These are phyloP conservation scores for Cephaloascus fragrans DNA, from an alignment of 805 yeast species.

Conservation along the genomic window DNA sequence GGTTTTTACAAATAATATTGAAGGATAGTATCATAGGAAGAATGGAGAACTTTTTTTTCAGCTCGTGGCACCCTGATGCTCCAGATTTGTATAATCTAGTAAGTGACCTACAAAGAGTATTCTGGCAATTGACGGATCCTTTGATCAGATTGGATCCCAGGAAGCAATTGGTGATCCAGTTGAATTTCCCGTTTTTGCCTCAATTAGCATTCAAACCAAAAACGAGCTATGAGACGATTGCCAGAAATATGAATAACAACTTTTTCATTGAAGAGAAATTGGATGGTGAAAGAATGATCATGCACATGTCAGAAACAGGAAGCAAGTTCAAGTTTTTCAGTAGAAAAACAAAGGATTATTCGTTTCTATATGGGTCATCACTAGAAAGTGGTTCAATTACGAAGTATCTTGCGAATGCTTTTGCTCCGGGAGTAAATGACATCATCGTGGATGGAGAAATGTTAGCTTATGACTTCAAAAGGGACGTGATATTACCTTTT, in stretches of 20 bases:
- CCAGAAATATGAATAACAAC: constrained; percentile 28
- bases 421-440: constrained; percentile 23
- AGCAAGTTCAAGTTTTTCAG: constrained; percentile 41
- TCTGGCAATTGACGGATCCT: constrained; percentile 48
- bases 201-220: constrained; percentile 57
- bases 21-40: constrained; percentile 51
- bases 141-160: constrained; percentile 19
- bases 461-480: constrained; percentile 71
- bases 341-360: constrained; percentile 65
- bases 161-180: constrained; percentile 6
- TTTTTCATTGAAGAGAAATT: constrained; percentile 83
- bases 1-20: constrained; percentile 59
- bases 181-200: constrained; percentile 55
- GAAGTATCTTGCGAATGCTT: constrained; percentile 32
- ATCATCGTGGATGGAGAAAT: constrained; percentile 82
- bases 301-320: constrained; percentile 43
- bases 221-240: constrained; percentile 38
- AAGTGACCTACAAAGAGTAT: constrained; percentile 49
- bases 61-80: constrained; percentile 76
- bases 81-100: constrained; percentile 53
- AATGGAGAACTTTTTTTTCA: constrained; percentile 48
- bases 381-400: constrained; percentile 44
- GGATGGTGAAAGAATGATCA: constrained; percentile 84
- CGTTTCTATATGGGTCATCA: constrained; percentile 55
- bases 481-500: constrained; percentile 57